These are phyloP conservation scores for Alternaria sp. DNA, from an alignment of 2,329 filamentous ascomycete genomes.

Conservation along the genomic window DNA sequence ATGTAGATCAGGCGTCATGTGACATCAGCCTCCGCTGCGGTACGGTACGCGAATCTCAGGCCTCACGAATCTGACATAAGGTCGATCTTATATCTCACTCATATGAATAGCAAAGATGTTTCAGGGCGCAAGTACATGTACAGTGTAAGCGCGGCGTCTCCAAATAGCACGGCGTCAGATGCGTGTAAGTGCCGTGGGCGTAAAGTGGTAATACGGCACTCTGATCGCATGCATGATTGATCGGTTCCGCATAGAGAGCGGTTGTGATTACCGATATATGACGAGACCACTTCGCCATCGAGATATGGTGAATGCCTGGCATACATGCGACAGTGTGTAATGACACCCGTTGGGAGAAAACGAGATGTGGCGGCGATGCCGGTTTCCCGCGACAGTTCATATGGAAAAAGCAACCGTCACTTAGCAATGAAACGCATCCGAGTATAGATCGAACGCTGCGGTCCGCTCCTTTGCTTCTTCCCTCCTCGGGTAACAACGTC, in stretches of 20 bases:
- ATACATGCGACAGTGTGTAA: not conserved
- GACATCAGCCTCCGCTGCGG: not conserved
- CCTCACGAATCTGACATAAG: not conserved
- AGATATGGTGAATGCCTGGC: not conserved
- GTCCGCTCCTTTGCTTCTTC: slow-evolving; percentile 8
- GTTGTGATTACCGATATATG: not conserved
- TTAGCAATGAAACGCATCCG: not conserved
- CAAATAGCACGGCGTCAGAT: not conserved
- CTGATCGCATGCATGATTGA: not conserved
- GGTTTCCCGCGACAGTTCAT: not conserved
- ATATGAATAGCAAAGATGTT: not conserved
- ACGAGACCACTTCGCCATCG: not conserved
- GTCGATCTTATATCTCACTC: not conserved
- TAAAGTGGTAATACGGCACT: not conserved
- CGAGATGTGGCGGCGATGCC: not conserved
- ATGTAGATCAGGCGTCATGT: not conserved
- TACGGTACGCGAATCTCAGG: not conserved
- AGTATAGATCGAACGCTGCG: not conserved
- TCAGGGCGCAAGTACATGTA: not conserved
- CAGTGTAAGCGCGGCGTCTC: not conserved
- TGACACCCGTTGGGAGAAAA: not conserved
- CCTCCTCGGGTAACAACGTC: not conserved
- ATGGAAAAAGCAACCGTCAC: not conserved
- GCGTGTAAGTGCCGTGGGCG: not conserved
- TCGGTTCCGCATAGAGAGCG: not conserved